Evolutionary conservation across 1,139 yeast genomes (phyloP).

Genomic region (Protomyces arabidopsidicola): DNA sequence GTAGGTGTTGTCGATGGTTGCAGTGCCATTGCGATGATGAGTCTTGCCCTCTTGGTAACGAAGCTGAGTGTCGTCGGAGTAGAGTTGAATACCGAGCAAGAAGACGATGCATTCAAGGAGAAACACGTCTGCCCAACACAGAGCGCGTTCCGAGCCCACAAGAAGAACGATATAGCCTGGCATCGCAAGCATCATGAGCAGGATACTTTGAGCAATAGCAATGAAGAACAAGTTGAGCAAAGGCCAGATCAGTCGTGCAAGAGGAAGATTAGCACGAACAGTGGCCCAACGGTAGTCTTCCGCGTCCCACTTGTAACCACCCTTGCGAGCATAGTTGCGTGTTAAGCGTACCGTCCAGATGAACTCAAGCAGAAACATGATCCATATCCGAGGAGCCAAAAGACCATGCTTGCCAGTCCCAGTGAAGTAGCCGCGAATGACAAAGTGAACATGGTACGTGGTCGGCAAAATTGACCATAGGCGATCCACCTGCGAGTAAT

Average conservation of each 20-base stretch:
- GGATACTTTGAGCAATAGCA: slow-evolving; percentile 28
- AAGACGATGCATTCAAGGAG: slow-evolving; percentile 26
- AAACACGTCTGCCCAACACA: slow-evolving; percentile 24
- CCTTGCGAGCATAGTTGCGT: slow-evolving; percentile 33
- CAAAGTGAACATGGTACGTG: slow-evolving; percentile 28
- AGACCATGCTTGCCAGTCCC: slow-evolving; percentile 25
- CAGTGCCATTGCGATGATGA: slow-evolving; percentile 3
- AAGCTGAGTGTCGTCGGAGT: slow-evolving; percentile 32
- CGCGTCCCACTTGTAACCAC: slow-evolving; percentile 32
- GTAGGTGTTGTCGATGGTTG: slow-evolving; percentile 10
- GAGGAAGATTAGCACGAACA: slow-evolving; percentile 26
- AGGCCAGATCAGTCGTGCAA: slow-evolving; percentile 11
- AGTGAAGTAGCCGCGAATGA: slow-evolving; percentile 25
- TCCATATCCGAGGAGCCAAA: slow-evolving; percentile 24
- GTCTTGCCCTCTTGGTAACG: slow-evolving; percentile 31
- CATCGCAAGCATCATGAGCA: slow-evolving; percentile 30
- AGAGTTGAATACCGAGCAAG: slow-evolving; percentile 28
- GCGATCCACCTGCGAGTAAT: slow-evolving; percentile 33
- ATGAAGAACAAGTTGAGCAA: slow-evolving; percentile 31
- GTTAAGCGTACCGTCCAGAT: slow-evolving; percentile 33
- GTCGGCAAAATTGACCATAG: slow-evolving; percentile 33
- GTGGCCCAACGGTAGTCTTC: slow-evolving; percentile 34
- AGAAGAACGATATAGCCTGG: slow-evolving; percentile 32
- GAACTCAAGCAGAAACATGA: slow-evolving; percentile 22
- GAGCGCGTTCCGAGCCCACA: slow-evolving; percentile 21